Base-by-base conservation (phyloP, 1,284 basidiomycete genomes). In the Xerocomus nothofagi region DNA sequence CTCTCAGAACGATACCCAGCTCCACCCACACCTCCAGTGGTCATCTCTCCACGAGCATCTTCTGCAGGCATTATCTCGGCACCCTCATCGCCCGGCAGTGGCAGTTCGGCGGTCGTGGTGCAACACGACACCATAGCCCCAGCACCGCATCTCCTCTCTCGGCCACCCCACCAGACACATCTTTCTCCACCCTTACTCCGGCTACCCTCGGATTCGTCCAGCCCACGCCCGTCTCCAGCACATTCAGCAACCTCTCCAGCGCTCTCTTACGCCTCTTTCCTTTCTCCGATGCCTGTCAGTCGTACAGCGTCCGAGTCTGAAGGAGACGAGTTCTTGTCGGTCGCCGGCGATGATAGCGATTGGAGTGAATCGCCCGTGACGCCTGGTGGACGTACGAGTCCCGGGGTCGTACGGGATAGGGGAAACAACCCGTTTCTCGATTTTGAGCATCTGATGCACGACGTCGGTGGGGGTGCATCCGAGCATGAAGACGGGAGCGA, bases 1-100 rank as follows among this genome's bases (percentile, higher is more conserved):
- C 58, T 66, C 12, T 66, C 67, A 6, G 65, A 68, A 34, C 62
- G 64, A n/a, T 66, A 66, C 41, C 67, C 67, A 9, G 58, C 57
- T 14, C 58, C 67, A 10, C 54, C 52, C 5, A 62, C 67, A 1
- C 63, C 67, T 0, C 64, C 66, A 3, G 53, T 69, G 1, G n/a
- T 66, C 3, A 21, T 63, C 15, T 68, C 65, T 11, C 60, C 63
- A 0, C 60, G 63, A n/a, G 24, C 44, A 3, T 66, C 62, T 20
- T 61, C 59, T 7, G 10, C 55, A 3, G 52, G 49, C 23, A 6
- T 62, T 12, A 50, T 62, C 31, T 66, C 62, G 2, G 20, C 39
- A 21, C 64, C 66, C 30, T 61, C 66, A 6, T 63, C 64, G 7
- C 62, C 61, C 38, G 39, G 44, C 33, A 59, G 64, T 10, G 29